Percentiles rank a stretch among this genome's conserved stretches.
Evolutionary conservation across 2,329 filamentous ascomycete genomes (phyloP).

Genomic region (Talaromyces rugulosus): DNA sequence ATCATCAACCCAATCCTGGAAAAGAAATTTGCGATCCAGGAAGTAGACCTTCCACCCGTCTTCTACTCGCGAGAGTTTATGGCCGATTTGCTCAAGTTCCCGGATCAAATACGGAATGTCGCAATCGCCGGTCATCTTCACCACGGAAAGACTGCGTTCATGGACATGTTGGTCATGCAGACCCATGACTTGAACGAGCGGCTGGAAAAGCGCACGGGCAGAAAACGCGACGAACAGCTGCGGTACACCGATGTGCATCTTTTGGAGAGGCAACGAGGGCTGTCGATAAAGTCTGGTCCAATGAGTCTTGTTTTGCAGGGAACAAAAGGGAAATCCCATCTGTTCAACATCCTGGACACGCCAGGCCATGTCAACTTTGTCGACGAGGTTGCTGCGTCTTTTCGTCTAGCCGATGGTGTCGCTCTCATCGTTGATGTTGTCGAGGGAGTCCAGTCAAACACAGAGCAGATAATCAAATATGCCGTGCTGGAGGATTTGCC

Average conservation of each 20-base stretch:
- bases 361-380: slow-evolving; percentile 98
- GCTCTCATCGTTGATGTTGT: slow-evolving; percentile 94
- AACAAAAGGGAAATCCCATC: slow-evolving; percentile 88
- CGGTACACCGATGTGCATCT: slow-evolving; percentile 92
- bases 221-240: slow-evolving; percentile 80
- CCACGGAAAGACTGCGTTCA: slow-evolving; percentile 95
- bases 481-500: slow-evolving; percentile 86
- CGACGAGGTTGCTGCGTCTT: slow-evolving; percentile 85
- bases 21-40: slow-evolving; percentile 94
- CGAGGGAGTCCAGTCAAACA: slow-evolving; percentile 97
- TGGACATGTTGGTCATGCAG: slow-evolving; percentile 96
- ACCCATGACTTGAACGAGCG: slow-evolving; percentile 82
- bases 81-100: slow-evolving; percentile 93
- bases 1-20: slow-evolving; percentile 90
- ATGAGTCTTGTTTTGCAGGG: slow-evolving; percentile 90
- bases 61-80: slow-evolving; percentile 87
- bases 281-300: slow-evolving; percentile 88
- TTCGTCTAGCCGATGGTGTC: slow-evolving; percentile 85
- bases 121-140: slow-evolving; percentile 90
- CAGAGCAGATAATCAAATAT: slow-evolving; percentile 95
- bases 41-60: slow-evolving; percentile 83
- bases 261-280: slow-evolving; percentile 79
- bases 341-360: slow-evolving; percentile 92
- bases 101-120: slow-evolving; percentile 89
- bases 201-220: slow-evolving; percentile 75